These are phyloP conservation scores for Rhodotorula kratochvilovae DNA, from an alignment of 768 basidiomycete genomes.

Conservation along the genomic window DNA sequence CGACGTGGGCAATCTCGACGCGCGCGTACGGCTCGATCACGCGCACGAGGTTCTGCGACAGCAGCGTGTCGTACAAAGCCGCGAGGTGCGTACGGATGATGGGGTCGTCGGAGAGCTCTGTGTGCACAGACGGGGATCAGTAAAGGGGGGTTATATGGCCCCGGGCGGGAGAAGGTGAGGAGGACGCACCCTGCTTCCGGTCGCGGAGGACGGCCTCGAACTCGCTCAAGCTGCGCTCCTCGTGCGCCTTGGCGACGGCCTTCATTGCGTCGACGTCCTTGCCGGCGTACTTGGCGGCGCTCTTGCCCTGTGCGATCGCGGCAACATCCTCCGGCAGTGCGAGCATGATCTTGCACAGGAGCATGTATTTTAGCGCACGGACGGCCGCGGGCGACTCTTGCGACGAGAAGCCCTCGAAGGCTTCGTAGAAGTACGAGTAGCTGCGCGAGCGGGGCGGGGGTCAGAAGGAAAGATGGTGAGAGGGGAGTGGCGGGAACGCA, in stretches of 20 bases:
- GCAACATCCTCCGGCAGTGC: slow-evolving; percentile 92
- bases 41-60: slow-evolving; percentile 89
- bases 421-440: slow-evolving; percentile 95
- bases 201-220: slow-evolving; percentile 84
- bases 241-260: slow-evolving; percentile 87
- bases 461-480: background rate
- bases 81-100: slow-evolving; percentile 93
- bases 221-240: slow-evolving; percentile 78
- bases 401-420: slow-evolving; percentile 79
- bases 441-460: slow-evolving; percentile 9
- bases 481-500: slow-evolving; percentile 34
- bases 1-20: slow-evolving; percentile 85
- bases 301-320: slow-evolving; percentile 75
- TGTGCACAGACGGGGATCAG: background rate
- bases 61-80: slow-evolving; percentile 86
- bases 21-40: slow-evolving; percentile 94
- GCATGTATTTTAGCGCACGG: slow-evolving; percentile 91
- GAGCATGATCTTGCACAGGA: slow-evolving; percentile 96
- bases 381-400: slow-evolving; percentile 64
- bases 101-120: slow-evolving; percentile 90
- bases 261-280: slow-evolving; percentile 93
- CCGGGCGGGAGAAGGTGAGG: background rate
- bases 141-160: background rate
- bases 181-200: slow-evolving; percentile 66
- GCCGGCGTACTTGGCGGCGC: slow-evolving; percentile 80